Conservation (phyloP, 148 eudicot species). For the Pharnaceum exiguum region DNA sequence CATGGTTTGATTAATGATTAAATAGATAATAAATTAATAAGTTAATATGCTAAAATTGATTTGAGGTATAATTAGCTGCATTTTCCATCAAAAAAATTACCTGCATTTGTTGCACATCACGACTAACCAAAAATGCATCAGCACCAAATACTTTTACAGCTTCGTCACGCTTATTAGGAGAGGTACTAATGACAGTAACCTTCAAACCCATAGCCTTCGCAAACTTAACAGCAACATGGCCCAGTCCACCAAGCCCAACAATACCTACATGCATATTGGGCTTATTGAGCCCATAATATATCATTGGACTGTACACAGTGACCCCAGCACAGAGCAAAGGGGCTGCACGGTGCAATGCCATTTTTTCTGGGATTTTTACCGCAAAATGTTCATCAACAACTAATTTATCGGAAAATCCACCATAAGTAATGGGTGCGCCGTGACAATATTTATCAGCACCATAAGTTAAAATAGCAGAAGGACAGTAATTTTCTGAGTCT, state of each 20-base stretch:
- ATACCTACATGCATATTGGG: conserved; percentile 28
- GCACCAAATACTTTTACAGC: conserved; percentile 27
- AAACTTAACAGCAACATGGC: conserved; percentile 35
- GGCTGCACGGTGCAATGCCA: conserved; percentile 25
- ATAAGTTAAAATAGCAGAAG: conserved; percentile 1
- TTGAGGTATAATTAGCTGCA: too few relatives aligned
- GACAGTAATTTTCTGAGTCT: conserved; percentile 18
- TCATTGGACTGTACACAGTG: conserved; percentile 28
- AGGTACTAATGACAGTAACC: conserved; percentile 35
- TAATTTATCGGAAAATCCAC: conserved; percentile 34
- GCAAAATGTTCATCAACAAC: conserved; percentile 29
- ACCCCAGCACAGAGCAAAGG: conserved; percentile 36
- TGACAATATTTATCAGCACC: not conserved
- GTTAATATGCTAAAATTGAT: too few relatives aligned
- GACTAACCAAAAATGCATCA: conserved; percentile 23
- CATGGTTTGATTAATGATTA: too few relatives aligned
- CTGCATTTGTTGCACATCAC: conserved; percentile 18
- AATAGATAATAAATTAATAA: too few relatives aligned
- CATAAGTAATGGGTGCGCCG: conserved; percentile 19
- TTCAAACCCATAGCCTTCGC: conserved; percentile 29
- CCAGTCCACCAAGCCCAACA: conserved; percentile 30
- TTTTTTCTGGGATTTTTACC: conserved; percentile 14
- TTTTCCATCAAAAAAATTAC: too few relatives aligned
- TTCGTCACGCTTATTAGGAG: conserved; percentile 19
- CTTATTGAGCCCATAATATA: conserved; percentile 27